Evolutionary conservation across 768 basidiomycete species (phyloP).

Genomic region (Paxillus ammoniavirescens): DNA sequence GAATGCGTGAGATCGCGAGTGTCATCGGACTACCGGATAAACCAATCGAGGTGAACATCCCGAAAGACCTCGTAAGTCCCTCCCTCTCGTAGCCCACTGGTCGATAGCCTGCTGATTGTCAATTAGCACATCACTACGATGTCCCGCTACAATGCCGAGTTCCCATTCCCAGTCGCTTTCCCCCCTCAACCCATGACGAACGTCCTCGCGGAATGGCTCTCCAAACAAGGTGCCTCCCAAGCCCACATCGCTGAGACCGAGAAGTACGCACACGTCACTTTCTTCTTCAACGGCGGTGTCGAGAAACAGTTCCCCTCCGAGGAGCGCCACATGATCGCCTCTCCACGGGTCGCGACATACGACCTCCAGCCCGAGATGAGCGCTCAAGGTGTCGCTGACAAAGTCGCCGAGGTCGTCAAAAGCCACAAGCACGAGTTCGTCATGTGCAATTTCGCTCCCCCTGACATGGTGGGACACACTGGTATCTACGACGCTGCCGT

Average conservation of each 20-base stretch:
- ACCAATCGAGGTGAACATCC: slow-evolving; percentile 80
- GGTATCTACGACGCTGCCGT: slow-evolving; percentile 91
- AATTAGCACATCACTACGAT: slow-evolving; percentile 83
- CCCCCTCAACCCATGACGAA: slow-evolving; percentile 94
- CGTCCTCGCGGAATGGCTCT: slow-evolving; percentile 90
- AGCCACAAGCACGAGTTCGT: slow-evolving; percentile 76
- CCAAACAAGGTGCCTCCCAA: slow-evolving; percentile 76
- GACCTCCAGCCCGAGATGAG: slow-evolving; percentile 91
- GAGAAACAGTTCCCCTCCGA: slow-evolving; percentile 88
- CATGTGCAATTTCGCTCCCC: slow-evolving; percentile 98
- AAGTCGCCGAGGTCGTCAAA: slow-evolving; percentile 84
- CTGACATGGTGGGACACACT: slow-evolving; percentile 97
- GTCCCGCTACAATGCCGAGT: slow-evolving; percentile 90
- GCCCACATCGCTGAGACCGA: slow-evolving; percentile 97
- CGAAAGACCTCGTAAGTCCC: slow-evolving; percentile 68
- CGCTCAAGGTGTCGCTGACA: slow-evolving; percentile 83
- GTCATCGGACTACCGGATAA: slow-evolving; percentile 82
- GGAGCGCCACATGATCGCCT: slow-evolving; percentile 84
- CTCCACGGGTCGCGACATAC: slow-evolving; percentile 93
- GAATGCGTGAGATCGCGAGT: slow-evolving; percentile 87
- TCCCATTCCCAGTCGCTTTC: slow-evolving; percentile 87
- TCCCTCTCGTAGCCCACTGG: neutral
- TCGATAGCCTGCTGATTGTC: neutral
- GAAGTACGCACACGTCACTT: slow-evolving; percentile 96
- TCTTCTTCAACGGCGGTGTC: slow-evolving; percentile 97